Percentiles rank a stretch among this genome's conserved stretches.
These are phyloP conservation scores for Hymenoscyphus infarciens DNA, from an alignment of 2,329 filamentous ascomycete species.

Conservation along the genomic window DNA sequence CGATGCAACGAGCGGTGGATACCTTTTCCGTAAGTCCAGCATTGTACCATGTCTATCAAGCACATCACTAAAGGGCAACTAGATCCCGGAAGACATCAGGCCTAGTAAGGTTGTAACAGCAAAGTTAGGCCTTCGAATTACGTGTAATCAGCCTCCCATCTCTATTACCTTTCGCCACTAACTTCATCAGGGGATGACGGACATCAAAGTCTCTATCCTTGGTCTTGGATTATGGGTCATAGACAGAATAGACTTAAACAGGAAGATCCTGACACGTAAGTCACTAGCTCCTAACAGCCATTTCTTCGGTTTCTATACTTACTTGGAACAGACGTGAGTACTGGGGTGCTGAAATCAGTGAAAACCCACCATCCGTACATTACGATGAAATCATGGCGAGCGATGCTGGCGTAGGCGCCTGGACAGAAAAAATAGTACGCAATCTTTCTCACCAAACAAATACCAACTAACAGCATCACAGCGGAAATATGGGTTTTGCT, in stretches of 20 bases:
- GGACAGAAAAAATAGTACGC: slow-evolving; percentile 63
- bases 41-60: slow-evolving; percentile 3
- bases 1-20: slow-evolving; percentile 64
- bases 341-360: slow-evolving; percentile 40
- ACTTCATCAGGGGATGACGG: slow-evolving; percentile 57
- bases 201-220: slow-evolving; percentile 66
- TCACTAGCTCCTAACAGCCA: slow-evolving; percentile 4
- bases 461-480: slow-evolving; percentile 37
- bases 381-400: slow-evolving; percentile 59
- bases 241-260: slow-evolving; percentile 30
- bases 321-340: slow-evolving; percentile 33
- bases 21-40: slow-evolving; percentile 55
- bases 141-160: slow-evolving; percentile 42
- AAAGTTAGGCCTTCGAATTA: slow-evolving; percentile 43
- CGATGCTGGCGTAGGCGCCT: slow-evolving; percentile 52
- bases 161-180: slow-evolving; percentile 10
- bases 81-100: slow-evolving; percentile 47
- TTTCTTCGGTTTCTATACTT: slow-evolving; percentile 20
- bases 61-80: slow-evolving; percentile 15
- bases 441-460: background rate
- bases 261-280: slow-evolving; percentile 29
- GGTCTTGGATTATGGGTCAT: slow-evolving; percentile 56
- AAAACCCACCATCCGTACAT: slow-evolving; percentile 53
- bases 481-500: slow-evolving; percentile 71
- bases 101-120: slow-evolving; percentile 33